Conservation (phyloP, 2,329 filamentous ascomycete species). For the Stemphylium lycopersici region DNA sequence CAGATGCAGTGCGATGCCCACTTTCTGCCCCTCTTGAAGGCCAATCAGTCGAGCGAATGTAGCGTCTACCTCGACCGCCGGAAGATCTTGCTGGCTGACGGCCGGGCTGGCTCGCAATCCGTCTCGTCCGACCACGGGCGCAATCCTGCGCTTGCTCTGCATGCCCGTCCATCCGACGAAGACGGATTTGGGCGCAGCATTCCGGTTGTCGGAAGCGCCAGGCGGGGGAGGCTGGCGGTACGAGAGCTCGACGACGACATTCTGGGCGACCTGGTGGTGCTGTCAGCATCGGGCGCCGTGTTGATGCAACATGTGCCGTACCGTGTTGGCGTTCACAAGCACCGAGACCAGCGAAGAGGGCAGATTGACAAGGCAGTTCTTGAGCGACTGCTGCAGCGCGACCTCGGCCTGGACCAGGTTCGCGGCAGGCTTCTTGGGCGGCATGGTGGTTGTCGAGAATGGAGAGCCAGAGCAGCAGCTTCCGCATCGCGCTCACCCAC, state of each 20-base stretch:
- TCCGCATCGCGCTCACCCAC: background rate
- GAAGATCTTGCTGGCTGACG: slow-evolving; percentile 74
- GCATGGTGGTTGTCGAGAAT: slow-evolving; percentile 38
- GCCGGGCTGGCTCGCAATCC: slow-evolving; percentile 68
- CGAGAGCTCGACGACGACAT: slow-evolving; percentile 91
- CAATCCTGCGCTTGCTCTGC: slow-evolving; percentile 85
- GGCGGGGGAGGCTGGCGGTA: slow-evolving; percentile 68
- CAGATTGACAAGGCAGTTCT: slow-evolving; percentile 94
- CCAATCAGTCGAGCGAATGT: slow-evolving; percentile 80
- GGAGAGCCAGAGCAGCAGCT: slow-evolving; percentile 6
- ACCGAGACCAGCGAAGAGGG: slow-evolving; percentile 82
- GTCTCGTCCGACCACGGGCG: slow-evolving; percentile 75
- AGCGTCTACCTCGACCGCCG: slow-evolving; percentile 84
- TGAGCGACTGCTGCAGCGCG: slow-evolving; percentile 77
- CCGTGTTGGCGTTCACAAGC: slow-evolving; percentile 87
- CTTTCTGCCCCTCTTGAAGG: slow-evolving; percentile 79
- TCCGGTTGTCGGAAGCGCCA: slow-evolving; percentile 44
- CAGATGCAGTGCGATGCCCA: slow-evolving; percentile 74
- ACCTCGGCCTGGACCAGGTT: slow-evolving; percentile 76
- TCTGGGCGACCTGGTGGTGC: slow-evolving; percentile 84
- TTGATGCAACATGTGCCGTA: slow-evolving; percentile 54
- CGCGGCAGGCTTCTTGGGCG: slow-evolving; percentile 52
- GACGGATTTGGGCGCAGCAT: slow-evolving; percentile 65
- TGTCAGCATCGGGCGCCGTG: slow-evolving; percentile 13
- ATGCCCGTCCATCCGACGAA: slow-evolving; percentile 98